Evolutionary conservation across 108 stramenopile genomes (phyloP).

Genomic region (Discostella pseudostelligera): DNA sequence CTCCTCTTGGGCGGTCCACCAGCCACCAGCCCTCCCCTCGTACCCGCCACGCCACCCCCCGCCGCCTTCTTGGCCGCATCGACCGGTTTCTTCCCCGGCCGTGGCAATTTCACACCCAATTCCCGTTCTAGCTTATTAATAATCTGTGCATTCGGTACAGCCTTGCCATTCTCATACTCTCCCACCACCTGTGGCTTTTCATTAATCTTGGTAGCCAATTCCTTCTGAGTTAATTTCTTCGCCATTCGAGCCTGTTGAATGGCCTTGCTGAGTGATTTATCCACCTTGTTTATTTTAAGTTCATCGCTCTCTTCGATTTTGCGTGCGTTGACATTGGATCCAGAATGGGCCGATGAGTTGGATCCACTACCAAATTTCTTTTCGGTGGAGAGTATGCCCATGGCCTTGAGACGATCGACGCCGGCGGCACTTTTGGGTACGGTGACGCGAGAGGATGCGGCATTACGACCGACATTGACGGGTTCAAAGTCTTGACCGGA

Average conservation of each 20-base stretch:
- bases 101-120: constrained; percentile 79
- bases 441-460: constrained; percentile 26
- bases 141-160: constrained; percentile 95
- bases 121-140: constrained; percentile 91
- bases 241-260: constrained; percentile 95
- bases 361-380: constrained; percentile 72
- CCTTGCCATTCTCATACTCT: constrained; percentile 95
- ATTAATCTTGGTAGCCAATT: constrained; percentile 94
- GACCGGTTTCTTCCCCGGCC: constrained; percentile 65
- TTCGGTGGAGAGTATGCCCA: constrained; percentile 61
- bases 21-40: constrained; percentile 44
- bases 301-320: constrained; percentile 96
- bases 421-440: constrained; percentile 62
- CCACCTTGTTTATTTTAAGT: constrained; percentile 85
- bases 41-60: constrained; percentile 39
- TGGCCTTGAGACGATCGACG: constrained; percentile 53
- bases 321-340: constrained; percentile 67
- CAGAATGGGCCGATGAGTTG: constrained; percentile 88
- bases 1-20: constrained; percentile 87
- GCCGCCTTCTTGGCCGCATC: constrained; percentile 40
- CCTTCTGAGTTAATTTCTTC: constrained; percentile 97
- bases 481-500: constrained; percentile 82
- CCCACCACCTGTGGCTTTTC: constrained; percentile 97
- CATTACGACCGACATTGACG: constrained; percentile 74
- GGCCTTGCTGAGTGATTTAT: constrained; percentile 86